A percentile compares a stretch with the other conserved stretches of the same genome.
Conservation (phyloP, 2,329 filamentous ascomycete species). For the Microsporum ferrugineum region DNA sequence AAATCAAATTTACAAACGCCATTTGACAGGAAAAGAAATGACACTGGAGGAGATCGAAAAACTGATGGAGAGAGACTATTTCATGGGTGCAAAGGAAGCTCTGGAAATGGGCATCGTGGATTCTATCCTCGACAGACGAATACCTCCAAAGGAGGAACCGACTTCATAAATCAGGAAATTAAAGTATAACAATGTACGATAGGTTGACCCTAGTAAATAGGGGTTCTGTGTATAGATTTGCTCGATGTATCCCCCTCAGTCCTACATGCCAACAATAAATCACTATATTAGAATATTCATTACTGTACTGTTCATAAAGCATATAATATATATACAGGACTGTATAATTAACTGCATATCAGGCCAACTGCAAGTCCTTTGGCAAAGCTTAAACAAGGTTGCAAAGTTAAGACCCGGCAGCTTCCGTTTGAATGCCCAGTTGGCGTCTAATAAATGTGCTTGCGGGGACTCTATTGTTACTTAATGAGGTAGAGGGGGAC, state of each 20-base stretch:
- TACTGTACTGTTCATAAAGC: not conserved
- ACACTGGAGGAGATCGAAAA: constrained; percentile 74
- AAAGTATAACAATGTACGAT: not conserved
- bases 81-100: constrained; percentile 79
- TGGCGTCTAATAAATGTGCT: constrained; percentile 6
- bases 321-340: not conserved
- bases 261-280: not conserved
- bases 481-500: constrained; percentile 14
- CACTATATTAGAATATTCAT: not conserved
- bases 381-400: not conserved
- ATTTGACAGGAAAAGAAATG: constrained; percentile 65
- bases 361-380: not conserved
- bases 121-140: constrained; percentile 55
- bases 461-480: constrained; percentile 26
- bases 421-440: not conserved
- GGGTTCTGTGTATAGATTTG: not conserved
- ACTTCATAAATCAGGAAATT: not conserved
- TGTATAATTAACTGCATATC: not conserved
- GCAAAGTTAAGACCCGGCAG: not conserved
- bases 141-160: constrained; percentile 20
- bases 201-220: not conserved
- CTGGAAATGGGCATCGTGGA: constrained; percentile 85
- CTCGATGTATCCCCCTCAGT: not conserved
- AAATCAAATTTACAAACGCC: constrained; percentile 78
- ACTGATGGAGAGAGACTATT: constrained; percentile 95